phyloP scores from a whole-genome alignment of 352 stramenopile species.

The Phytophthora cajani region DNA sequence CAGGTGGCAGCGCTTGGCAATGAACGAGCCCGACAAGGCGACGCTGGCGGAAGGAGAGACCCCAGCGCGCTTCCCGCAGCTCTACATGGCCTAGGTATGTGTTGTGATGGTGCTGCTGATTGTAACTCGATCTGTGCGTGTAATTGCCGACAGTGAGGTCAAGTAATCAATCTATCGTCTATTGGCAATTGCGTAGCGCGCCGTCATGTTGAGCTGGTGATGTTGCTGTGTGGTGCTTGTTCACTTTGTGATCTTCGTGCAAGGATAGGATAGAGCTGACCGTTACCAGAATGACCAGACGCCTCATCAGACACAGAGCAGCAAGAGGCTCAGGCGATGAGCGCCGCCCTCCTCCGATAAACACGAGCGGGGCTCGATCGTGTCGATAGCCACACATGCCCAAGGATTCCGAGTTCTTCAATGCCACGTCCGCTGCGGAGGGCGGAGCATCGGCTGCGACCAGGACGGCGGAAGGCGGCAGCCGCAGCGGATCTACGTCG shows the following conservation, averaged over 20 bases:
- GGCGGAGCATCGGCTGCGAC: background rate
- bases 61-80: constrained; percentile 44
- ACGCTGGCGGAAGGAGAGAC: constrained; percentile 35
- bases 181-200: constrained; percentile 1
- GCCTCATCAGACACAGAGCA: background rate
- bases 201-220: background rate
- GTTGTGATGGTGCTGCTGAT: constrained; percentile 21
- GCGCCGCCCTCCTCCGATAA: constrained; percentile 6
- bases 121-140: constrained; percentile 5
- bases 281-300: constrained; percentile 28
- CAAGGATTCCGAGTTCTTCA: constrained; percentile 29
- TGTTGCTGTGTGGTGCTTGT: background rate
- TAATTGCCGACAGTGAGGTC: constrained; percentile 7
- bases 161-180: constrained; percentile 34
- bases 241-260: background rate
- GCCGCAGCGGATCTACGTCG: constrained; percentile 16
- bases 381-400: constrained; percentile 15
- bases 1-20: constrained; percentile 60
- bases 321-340: constrained; percentile 14
- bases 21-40: constrained; percentile 41
- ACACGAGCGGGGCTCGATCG: background rate
- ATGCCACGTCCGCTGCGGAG: constrained; percentile 16
- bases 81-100: constrained; percentile 40
- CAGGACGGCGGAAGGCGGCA: constrained; percentile 7
- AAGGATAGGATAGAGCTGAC: background rate